Evolutionary conservation across 257 asterid genomes (phyloP).

Genomic region (Solanum verrucosum): DNA sequence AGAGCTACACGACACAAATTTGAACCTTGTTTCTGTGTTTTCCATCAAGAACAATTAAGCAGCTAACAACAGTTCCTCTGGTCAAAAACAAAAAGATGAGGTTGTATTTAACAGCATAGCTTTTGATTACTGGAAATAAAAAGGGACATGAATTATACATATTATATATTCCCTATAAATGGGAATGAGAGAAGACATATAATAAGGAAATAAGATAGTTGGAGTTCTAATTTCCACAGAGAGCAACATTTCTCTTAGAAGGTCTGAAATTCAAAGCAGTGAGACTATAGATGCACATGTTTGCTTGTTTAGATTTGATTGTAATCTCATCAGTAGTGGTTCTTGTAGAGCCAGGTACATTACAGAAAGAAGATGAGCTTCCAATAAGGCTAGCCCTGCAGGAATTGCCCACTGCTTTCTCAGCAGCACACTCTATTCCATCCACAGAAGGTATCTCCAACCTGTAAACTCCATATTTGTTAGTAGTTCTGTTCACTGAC

Average conservation of each 20-base stretch:
- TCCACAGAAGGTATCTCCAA: slow-evolving; percentile 70
- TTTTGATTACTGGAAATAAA: not conserved
- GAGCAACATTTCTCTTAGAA: slow-evolving; percentile 35
- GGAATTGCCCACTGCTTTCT: slow-evolving; percentile 51
- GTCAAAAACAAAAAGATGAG: not conserved
- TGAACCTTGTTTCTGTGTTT: not conserved
- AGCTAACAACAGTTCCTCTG: not conserved
- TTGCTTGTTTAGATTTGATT: slow-evolving; percentile 50
- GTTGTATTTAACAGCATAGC: not conserved
- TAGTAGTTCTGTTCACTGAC: slow-evolving; percentile 80
- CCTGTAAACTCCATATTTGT: slow-evolving; percentile 68
- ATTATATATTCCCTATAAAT: not conserved
- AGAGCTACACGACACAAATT: not conserved
- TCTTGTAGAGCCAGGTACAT: slow-evolving; percentile 35
- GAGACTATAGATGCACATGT: slow-evolving; percentile 68
- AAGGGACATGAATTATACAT: not conserved
- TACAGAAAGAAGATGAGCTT: slow-evolving; percentile 34
- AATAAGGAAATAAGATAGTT: not conserved
- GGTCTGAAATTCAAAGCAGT: slow-evolving; percentile 62
- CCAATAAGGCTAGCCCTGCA: slow-evolving; percentile 48
- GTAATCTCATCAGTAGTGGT: slow-evolving; percentile 62
- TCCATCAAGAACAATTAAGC: not conserved
- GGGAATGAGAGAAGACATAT: not conserved
- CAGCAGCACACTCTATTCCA: slow-evolving; percentile 85
- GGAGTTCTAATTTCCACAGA: slow-evolving; percentile 40